Base-by-base conservation (phyloP, 1,139 yeast genomes). In the Hyphopichia wangnamkhiaoensis region DNA sequence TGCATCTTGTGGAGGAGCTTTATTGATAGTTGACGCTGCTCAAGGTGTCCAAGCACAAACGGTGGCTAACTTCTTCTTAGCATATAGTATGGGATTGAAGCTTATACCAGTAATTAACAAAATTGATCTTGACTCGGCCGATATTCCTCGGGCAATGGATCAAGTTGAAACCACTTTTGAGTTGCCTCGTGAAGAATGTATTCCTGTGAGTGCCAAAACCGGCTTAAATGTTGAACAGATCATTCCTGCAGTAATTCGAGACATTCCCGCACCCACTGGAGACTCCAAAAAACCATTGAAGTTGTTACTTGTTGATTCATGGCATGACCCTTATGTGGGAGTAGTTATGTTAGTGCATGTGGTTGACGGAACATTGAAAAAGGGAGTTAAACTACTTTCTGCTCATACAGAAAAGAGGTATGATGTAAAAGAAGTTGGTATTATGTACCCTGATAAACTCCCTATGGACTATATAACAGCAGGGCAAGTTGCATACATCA, bases 41-140 rank as follows among this genome's bases (percentile, higher is more conserved):
- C 98, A 93, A 56, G 98, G 98, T 35, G 90, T 93, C 4, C 97
- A 90, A 58, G 98, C 98, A 0, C 98, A 93, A 59, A 93, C 98
- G 0, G 97, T 93, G 8, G 97, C 98, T 28, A 93, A 93, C 59
- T 91, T 88, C 61, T 88, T 84, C 54, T 71, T 91, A 41, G 98
- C 98, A 0, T 86, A 86, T 56, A 84, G 93, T 44, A 76, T 89
- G 80, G 89, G 86, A 9, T 72, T 93, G 48, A 82, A 83, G 49
- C 68, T 93, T 50, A 74, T 93, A 2, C 98, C 98, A 0, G 88
- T 93, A 10, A 86, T 93, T 37, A 93, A 93, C 65, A 93, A 93
- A 56, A 86, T 93, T 38, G 98, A 93, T 64, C 66, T 93, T 44
- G 95, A 86, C 44, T 86, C 82, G 38, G 97, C 98, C 0, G 90